Percentiles rank a stretch among this genome's conserved stretches.
These are phyloP conservation scores for Chaetothyriales sp. DNA, from an alignment of 2,329 filamentous ascomycete species.

Conservation along the genomic window DNA sequence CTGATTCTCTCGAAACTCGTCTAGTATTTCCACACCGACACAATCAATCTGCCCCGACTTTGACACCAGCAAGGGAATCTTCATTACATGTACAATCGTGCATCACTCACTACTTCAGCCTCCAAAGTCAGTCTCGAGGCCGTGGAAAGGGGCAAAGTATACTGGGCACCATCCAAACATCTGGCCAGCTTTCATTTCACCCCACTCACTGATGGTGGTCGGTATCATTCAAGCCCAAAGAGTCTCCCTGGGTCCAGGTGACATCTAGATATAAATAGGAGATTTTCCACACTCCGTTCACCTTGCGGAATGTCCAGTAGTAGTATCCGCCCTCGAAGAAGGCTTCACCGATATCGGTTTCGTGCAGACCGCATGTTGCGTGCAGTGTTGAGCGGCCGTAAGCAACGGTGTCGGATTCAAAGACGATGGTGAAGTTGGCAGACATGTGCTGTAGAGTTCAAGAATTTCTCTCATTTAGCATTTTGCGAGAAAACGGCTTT, in stretches of 20 bases:
- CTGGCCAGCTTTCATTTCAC: too few species aligned
- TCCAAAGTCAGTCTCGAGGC: too few species aligned
- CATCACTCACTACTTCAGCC: too few species aligned
- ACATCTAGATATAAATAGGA: slow-evolving; percentile 10
- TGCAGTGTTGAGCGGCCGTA: slow-evolving; percentile 5
- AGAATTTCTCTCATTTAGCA: background rate
- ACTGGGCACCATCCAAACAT: too few species aligned
- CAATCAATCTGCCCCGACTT: too few species aligned
- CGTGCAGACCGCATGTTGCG: slow-evolving; percentile 6
- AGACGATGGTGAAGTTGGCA: slow-evolving; percentile 6
- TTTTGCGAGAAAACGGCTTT: background rate
- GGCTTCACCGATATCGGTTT: slow-evolving; percentile 3
- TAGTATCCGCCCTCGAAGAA: slow-evolving; percentile 11
- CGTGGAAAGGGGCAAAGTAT: too few species aligned
- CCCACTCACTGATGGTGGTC: background rate
- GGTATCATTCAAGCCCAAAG: slow-evolving; percentile 7
- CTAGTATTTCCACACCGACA: too few species aligned
- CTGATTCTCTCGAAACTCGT: too few species aligned
- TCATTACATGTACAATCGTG: too few species aligned
- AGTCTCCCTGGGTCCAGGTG: slow-evolving; percentile 6
- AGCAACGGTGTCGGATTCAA: slow-evolving; percentile 5
- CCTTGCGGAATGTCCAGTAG: slow-evolving; percentile 9
- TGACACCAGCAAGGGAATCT: too few species aligned
- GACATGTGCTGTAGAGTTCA: slow-evolving; percentile 4
- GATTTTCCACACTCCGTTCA: slow-evolving; percentile 5